phyloP scores from a whole-genome alignment of 805 yeast species.

The Starmera quercuum region DNA sequence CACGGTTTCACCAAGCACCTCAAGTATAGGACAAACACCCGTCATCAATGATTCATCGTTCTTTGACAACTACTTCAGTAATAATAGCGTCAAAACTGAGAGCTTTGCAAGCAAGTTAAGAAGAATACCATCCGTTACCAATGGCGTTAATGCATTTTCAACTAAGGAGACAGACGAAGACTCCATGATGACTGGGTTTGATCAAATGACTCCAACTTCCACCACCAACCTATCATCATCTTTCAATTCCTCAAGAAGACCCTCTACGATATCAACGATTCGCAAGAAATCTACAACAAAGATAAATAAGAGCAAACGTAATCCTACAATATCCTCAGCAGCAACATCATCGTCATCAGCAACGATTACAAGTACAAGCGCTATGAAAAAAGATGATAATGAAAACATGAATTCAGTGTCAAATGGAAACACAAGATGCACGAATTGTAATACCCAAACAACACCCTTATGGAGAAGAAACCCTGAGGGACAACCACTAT shows the following conservation, averaged over 20 bases:
- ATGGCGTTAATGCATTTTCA: background rate
- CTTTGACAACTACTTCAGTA: constrained; percentile 17
- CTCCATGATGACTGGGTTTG: background rate
- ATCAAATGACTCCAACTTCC: constrained; percentile 2
- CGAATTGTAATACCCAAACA: constrained; percentile 85
- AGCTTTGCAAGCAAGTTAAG: constrained; percentile 19
- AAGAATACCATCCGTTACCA: constrained; percentile 11
- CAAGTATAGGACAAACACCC: constrained; percentile 19
- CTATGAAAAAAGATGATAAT: constrained; percentile 4
- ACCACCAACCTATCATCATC: constrained; percentile 12
- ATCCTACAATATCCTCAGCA: background rate
- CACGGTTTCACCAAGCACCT: constrained; percentile 15
- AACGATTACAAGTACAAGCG: constrained; percentile 4
- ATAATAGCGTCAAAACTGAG: constrained; percentile 1
- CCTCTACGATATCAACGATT: constrained; percentile 9
- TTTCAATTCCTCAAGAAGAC: constrained; percentile 11
- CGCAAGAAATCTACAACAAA: constrained; percentile 17
- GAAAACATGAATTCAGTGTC: constrained; percentile 4
- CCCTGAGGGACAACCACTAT: constrained; percentile 85
- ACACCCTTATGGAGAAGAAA: constrained; percentile 95
- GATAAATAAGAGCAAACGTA: constrained; percentile 5
- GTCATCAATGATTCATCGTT: constrained; percentile 13
- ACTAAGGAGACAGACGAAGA: background rate
- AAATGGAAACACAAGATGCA: constrained; percentile 38
- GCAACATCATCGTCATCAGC: constrained; percentile 9